Conservation (phyloP, 257 asterid species). For the Ajuga chamaepitys region DNA sequence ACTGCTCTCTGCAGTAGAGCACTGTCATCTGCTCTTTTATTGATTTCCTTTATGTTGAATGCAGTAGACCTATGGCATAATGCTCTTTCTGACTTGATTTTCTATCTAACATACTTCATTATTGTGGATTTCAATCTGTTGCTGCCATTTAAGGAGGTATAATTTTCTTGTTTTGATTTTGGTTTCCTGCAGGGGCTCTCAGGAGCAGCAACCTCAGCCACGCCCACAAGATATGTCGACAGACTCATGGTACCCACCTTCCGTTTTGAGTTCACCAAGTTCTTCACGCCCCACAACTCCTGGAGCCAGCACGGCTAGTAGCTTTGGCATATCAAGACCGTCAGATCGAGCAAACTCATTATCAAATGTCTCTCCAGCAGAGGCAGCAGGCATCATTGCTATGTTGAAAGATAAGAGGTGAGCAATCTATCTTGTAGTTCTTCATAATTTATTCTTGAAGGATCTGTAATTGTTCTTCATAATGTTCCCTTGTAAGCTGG, state of each 20-base stretch:
- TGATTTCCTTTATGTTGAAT: too few species aligned
- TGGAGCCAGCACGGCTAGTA: conserved; percentile 40
- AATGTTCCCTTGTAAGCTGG: too few species aligned
- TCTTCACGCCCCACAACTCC: conserved; percentile 75
- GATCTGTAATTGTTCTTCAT: not conserved
- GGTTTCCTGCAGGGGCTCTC: conserved; percentile 29
- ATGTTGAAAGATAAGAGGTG: conserved; percentile 74
- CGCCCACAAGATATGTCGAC: conserved; percentile 58
- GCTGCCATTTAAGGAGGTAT: not conserved
- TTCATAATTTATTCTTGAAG: too few species aligned
- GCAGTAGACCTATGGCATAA: too few species aligned
- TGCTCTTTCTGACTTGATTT: not conserved
- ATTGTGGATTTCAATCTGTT: not conserved
- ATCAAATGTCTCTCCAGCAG: conserved; percentile 82
- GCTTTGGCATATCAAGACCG: conserved; percentile 39
- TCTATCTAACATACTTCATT: not conserved
- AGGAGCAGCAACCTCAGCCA: conserved; percentile 67
- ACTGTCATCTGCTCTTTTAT: not conserved
- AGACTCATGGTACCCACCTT: conserved; percentile 70
- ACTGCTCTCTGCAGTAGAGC: not conserved
- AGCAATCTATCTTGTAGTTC: not conserved
- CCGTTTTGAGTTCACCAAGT: conserved; percentile 51
- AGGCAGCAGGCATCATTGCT: conserved; percentile 69
- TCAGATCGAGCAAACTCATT: conserved; percentile 48
- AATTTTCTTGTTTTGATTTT: not conserved